A percentile compares a stretch with the other conserved stretches of the same genome.
These are phyloP conservation scores for Pseudogymnoascus sp. DNA, from an alignment of 2,329 filamentous ascomycete genomes.

Conservation along the genomic window DNA sequence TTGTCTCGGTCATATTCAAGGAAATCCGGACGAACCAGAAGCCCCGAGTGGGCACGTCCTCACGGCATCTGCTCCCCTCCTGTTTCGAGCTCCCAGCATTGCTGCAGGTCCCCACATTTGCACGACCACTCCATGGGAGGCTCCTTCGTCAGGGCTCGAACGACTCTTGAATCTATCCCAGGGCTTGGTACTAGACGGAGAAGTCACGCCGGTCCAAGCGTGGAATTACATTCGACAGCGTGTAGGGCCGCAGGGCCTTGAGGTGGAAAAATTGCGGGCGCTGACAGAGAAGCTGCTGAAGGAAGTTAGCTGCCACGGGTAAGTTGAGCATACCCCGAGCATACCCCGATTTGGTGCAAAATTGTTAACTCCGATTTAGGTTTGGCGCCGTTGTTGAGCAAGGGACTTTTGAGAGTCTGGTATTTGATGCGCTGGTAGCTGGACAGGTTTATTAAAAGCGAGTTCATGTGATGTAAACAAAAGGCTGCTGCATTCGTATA, in stretches of 20 bases:
- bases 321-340: conserved; percentile 13
- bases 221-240: conserved; percentile 32
- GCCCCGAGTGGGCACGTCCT: neutral
- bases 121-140: conserved; percentile 10
- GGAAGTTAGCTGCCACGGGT: conserved; percentile 34
- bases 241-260: conserved; percentile 28
- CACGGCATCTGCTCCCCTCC: neutral
- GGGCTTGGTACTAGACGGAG: conserved; percentile 26
- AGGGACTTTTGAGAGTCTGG: neutral
- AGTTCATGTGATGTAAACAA: neutral
- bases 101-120: neutral
- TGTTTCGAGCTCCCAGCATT: neutral
- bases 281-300: conserved; percentile 27
- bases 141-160: conserved; percentile 21
- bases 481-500: neutral
- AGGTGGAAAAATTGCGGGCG: conserved; percentile 22
- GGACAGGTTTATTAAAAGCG: neutral
- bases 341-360: neutral
- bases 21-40: neutral
- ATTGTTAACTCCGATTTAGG: neutral
- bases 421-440: neutral
- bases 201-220: conserved; percentile 35
- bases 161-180: conserved; percentile 23
- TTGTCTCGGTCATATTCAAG: neutral
- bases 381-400: conserved; percentile 5